Base-by-base conservation (phyloP, 352 stramenopile species). In the Globisporangium paddicum region DNA sequence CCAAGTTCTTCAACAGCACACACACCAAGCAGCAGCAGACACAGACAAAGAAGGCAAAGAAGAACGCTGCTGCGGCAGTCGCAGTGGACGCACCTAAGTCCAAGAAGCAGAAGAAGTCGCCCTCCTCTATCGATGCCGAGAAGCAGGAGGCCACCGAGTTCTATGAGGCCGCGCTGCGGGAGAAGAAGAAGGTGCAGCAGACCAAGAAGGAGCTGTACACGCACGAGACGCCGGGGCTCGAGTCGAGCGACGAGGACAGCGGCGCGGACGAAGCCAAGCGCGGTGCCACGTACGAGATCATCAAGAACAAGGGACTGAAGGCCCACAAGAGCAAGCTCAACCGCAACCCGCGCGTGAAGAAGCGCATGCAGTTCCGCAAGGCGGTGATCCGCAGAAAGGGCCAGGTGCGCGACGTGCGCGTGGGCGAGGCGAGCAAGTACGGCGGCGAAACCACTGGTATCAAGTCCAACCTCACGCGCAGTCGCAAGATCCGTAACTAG, bases 261-360 rank as follows among this genome's bases (percentile, higher is more conserved):
- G 79, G 86, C 53, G 13, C 75, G 50, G 81, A 91, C 52, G 95
- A 83, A 38, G 86, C 87, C 67, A 97, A 95, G 67, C 82, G 96
- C 66, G 91, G 91, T 42, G 96, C 96, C 42, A 89, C 86, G 52
- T 94, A 96, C 63, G 80, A 96, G 60, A 99, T 99, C 54, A 92
- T 99, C 63, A 98, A 98, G 75, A 99, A 99, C 76, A 90, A 96
- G 66, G 97, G 97, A 9, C 80, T 99, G 55, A 98, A 98, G 62
- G 82, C 97, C 26, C 96, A 99, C 84, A 98, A 98, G 76, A 96
- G 84, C 75, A 99, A 99, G 72, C 79, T 98, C 57, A 99, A 99
- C 77, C 87, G 97, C 44, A 99, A 99, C 72, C 97, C 97, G 51
- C 92, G 97, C 64, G 91, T 99, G 53, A 99, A 99, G 88, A 99